phyloP scores from a whole-genome alignment of 108 stramenopile genomes.

The Nannochloropsis salina region DNA sequence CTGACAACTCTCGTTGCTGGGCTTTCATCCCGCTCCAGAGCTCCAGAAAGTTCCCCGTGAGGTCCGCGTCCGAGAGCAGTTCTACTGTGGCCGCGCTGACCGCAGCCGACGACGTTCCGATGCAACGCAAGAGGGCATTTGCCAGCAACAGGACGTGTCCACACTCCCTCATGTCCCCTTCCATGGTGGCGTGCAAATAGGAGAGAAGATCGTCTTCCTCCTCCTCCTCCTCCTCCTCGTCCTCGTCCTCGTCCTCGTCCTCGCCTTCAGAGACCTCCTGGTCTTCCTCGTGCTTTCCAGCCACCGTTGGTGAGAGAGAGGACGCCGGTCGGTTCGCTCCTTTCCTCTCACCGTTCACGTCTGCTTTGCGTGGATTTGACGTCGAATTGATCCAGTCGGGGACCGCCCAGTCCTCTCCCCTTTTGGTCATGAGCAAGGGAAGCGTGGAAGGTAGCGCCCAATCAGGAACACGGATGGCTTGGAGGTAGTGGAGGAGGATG shows the following conservation, averaged over 20 bases:
- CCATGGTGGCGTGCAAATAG: background rate
- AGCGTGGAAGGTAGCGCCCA: background rate
- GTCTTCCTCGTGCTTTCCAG: background rate
- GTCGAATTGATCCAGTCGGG: background rate
- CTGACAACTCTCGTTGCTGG: background rate
- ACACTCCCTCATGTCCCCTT: background rate
- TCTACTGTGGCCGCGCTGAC: background rate
- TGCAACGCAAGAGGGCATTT: background rate
- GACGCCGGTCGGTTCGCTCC: background rate
- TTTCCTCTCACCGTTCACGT: background rate
- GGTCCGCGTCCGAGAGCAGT: background rate
- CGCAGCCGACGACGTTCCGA: background rate
- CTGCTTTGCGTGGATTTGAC: background rate
- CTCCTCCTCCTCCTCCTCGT: background rate
- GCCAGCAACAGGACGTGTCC: background rate
- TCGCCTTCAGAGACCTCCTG: background rate
- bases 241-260: slow-evolving; percentile 4
- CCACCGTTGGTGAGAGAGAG: background rate
- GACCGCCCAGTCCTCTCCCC: background rate
- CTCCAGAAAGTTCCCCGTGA: background rate
- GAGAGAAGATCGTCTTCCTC: background rate
- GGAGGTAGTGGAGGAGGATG: slow-evolving; percentile 16
- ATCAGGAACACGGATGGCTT: background rate
- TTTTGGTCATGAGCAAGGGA: background rate
- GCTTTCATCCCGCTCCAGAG: background rate